Evolutionary conservation across 805 yeast genomes (phyloP), one percentile per base, ranked within the genome.

Genomic region (Cyberlindnera meyerae): DNA sequence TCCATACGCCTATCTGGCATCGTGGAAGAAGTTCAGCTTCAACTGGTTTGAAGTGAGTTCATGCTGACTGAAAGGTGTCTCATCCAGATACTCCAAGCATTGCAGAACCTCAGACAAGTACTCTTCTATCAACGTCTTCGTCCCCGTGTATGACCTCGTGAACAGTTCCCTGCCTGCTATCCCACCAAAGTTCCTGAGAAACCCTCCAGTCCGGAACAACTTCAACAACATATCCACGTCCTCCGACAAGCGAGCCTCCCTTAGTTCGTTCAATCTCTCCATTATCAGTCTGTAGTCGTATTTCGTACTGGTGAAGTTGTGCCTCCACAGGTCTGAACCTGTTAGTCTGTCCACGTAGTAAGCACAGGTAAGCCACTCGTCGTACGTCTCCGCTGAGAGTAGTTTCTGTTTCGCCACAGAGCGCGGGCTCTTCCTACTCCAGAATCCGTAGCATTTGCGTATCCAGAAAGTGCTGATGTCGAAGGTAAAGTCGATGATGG

Each of bases 131-230:
- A 88, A 66, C 35, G 76, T 62, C 62, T 93, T 93, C 2, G 97
- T 93, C 2, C 98, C 98, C 42, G 83, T 68, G 49, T 85, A 82
- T 0, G 95, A 75, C 39, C 87, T 78, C 37, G 82, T 82, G 65
- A 84, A 90, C 30, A 93, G 63, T 36, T 79, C 73, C 45, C 81
- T 78, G 47, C 82, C 84, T 1, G 94, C 74, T 5, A 93, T 86
- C 1, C 95, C 94, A 6, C 95, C 97, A 63, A 90, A 84, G 55
- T 93, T 93, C 27, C 98, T 64, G 24, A 93, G 64, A 52, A 88
- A 71, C 0, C 96, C 95, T 0, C 95, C 67, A 0, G 69, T 82
- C 27, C 96, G 63, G 31, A 90, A 70, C 26, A 82, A 63, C 15
- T 82, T 77, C 62, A 82, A 70, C 14, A 88, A 63, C 24, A 67